Base-by-base conservation (phyloP, 768 basidiomycete species). In the Holtermannia corniformis region DNA sequence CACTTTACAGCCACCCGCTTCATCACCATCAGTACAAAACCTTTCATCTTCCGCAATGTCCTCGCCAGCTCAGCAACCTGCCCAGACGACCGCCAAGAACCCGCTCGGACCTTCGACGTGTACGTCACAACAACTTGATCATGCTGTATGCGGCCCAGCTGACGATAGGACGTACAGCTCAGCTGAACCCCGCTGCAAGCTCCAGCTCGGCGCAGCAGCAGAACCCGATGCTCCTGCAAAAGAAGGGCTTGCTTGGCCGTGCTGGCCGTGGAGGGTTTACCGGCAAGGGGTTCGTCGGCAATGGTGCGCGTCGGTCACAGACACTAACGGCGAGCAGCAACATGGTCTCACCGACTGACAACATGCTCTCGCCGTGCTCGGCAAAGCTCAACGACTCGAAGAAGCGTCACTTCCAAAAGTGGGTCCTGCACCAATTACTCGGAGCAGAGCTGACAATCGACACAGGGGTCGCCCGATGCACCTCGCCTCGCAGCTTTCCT, bases 351-450 rank as follows among this genome's bases (percentile, higher is more conserved):
- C 72, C 72, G 5, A 73, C 72, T 7, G 72, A 73, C 53, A 72
- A 72, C 53, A 68, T 71, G 28, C 65, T 73, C 41, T 72, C 70
- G 4, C 72, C 72, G 16, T 71, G 70, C 55, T 70, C 70, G 1
- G 72, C 72, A 51, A 73, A 73, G 52, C 59, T 73, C 41, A 68
- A 56, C 47, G 65, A 63, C 40, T 62, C 71, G 22, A 73, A 73
- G 57, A 70, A 72, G 57, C 64, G 65, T 49, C 71, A 73, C 61
- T 73, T 73, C 50, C 56, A 57, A 54, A 73, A 72, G 72, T 72
- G 50, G 53, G 68, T 67, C 7, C 14, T 28, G 4, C 19, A 16
- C 21, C 4, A 22, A 27, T 19, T 42, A 2, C 23, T 14, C 28
- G 20, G 22, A 48, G 20, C 4, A 7, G 3, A 50, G 19, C 21